Conservation (phyloP, 345 rosid genomes). For the Populus davidiana region DNA sequence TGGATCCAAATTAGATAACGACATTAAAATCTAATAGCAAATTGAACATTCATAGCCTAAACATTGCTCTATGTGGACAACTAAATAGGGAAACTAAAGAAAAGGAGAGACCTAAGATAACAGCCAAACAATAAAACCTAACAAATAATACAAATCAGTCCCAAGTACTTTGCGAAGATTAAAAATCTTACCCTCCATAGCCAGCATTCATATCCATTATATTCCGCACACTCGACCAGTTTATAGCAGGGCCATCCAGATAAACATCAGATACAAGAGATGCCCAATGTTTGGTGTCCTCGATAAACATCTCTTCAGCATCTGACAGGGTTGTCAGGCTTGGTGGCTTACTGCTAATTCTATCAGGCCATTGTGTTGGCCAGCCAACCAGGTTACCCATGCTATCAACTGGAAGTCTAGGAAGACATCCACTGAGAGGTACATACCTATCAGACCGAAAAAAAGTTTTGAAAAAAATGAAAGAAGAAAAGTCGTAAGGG, state of each 20-base stretch:
- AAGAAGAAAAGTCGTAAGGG: not conserved
- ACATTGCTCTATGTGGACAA: too few species aligned
- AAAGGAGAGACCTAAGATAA: not conserved
- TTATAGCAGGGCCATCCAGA: slow-evolving; percentile 50
- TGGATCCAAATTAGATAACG: too few species aligned
- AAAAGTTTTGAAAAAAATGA: not conserved
- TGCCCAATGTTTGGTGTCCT: slow-evolving; percentile 75
- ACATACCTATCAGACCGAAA: slow-evolving; percentile 49
- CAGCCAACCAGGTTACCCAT: slow-evolving; percentile 38
- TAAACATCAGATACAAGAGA: slow-evolving; percentile 63
- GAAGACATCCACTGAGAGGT: slow-evolving; percentile 61
- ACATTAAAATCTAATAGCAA: too few species aligned
- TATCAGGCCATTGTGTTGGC: slow-evolving; percentile 80
- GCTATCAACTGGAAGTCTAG: slow-evolving; percentile 59
- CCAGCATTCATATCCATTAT: slow-evolving; percentile 97
- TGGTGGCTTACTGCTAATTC: slow-evolving; percentile 59
- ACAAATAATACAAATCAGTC: not conserved
- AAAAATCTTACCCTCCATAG: slow-evolving; percentile 71
- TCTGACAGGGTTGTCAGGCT: slow-evolving; percentile 42
- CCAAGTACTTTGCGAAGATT: not conserved
- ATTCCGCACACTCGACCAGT: slow-evolving; percentile 66
- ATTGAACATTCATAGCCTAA: too few species aligned
- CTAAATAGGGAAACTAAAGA: too few species aligned
- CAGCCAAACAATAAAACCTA: not conserved
- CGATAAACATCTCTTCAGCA: slow-evolving; percentile 33